Evolutionary conservation across 768 basidiomycete species (phyloP).

Genomic region (Agaricus subrufescens): DNA sequence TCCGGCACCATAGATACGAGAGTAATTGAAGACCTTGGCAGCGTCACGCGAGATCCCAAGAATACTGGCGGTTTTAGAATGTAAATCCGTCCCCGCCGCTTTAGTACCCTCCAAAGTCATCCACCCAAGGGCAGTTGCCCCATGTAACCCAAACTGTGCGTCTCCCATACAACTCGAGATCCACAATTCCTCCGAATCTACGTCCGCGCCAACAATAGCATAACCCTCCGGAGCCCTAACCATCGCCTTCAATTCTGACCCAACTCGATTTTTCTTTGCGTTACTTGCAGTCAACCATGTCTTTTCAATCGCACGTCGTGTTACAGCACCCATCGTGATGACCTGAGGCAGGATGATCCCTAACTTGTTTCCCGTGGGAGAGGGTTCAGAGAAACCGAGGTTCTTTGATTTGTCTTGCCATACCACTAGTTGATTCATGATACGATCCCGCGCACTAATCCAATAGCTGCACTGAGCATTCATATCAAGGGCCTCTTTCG

Average conservation of each 20-base stretch:
- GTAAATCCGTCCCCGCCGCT: conserved; percentile 88
- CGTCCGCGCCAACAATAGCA: conserved; percentile 94
- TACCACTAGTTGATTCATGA: conserved; percentile 89
- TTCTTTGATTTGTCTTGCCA: conserved; percentile 57
- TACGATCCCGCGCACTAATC: conserved; percentile 91
- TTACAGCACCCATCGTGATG: conserved; percentile 98
- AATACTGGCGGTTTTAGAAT: conserved; percentile 93
- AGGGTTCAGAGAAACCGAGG: conserved; percentile 42
- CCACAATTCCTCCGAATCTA: conserved; percentile 99
- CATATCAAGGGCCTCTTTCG: conserved; percentile 83
- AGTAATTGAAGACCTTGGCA: conserved; percentile 99
- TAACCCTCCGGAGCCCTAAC: conserved; percentile 91
- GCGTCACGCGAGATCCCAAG: conserved; percentile 90
- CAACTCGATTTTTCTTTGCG: conserved; percentile 96
- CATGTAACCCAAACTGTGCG: conserved; percentile 94
- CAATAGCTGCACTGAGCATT: conserved; percentile 96
- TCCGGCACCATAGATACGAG: conserved; percentile 97
- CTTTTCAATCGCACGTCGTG: conserved; percentile 93
- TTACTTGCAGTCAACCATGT: conserved; percentile 99
- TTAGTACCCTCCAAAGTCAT: conserved; percentile 99
- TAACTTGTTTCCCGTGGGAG: conserved; percentile 44
- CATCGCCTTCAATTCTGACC: conserved; percentile 98
- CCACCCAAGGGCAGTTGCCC: conserved; percentile 96
- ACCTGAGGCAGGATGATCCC: conserved; percentile 96
- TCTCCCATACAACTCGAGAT: conserved; percentile 99